phyloP scores from a whole-genome alignment of 2,329 filamentous ascomycete genomes.

The Lecanosticta acicola region DNA sequence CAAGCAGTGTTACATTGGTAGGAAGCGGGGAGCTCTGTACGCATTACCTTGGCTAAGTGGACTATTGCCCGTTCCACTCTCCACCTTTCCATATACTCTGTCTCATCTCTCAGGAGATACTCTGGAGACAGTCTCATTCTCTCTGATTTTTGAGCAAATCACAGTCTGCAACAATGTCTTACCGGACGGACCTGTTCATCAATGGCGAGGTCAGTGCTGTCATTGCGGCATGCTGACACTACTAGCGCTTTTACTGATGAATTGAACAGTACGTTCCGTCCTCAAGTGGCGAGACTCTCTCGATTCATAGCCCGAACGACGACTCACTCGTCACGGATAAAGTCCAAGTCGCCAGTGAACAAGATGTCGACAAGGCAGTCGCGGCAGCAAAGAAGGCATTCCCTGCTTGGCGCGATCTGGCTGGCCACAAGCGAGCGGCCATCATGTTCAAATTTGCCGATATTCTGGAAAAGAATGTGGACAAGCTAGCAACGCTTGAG shows the following conservation, averaged over 20 bases:
- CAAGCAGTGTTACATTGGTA: background rate
- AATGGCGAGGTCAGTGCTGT: conserved; percentile 14
- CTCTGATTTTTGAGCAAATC: background rate
- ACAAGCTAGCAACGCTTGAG: conserved; percentile 58
- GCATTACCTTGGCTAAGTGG: background rate
- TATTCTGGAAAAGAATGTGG: conserved; percentile 31
- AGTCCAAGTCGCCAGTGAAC: conserved; percentile 46
- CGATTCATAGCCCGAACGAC: conserved; percentile 48
- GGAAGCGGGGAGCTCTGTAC: background rate
- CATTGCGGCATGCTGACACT: background rate
- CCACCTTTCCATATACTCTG: background rate
- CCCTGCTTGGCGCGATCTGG: conserved; percentile 60
- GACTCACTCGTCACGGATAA: conserved; percentile 47
- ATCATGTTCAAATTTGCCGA: conserved; percentile 62
- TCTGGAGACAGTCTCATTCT: background rate
- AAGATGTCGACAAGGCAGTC: conserved; percentile 52
- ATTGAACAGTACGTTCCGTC: conserved; percentile 16
- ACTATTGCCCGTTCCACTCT: background rate
- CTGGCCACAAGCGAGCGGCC: conserved; percentile 55
- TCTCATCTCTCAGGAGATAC: background rate
- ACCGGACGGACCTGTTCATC: conserved; percentile 37
- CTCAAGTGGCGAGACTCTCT: conserved; percentile 40
- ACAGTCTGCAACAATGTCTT: background rate
- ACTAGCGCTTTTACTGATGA: background rate
- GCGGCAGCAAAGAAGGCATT: conserved; percentile 60